Evolutionary conservation across 2,329 filamentous ascomycete species (phyloP).

Genomic region (Sporothrix protearum): DNA sequence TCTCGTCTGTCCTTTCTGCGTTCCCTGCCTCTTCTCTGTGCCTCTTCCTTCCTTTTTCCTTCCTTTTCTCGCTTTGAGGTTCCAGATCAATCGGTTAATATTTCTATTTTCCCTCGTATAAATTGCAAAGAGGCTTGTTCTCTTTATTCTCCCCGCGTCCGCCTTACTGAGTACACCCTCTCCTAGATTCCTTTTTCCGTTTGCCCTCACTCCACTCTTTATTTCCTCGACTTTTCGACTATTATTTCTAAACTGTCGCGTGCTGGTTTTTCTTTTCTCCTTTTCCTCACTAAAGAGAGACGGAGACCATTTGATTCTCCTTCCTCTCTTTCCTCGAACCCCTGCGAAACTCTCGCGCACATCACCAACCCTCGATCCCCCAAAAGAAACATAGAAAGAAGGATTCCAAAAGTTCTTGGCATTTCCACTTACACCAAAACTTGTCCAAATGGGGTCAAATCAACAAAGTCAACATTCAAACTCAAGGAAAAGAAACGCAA

Average conservation of each 20-base stretch:
- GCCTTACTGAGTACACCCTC: not conserved
- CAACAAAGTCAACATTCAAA: not conserved
- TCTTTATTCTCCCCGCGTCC: not conserved
- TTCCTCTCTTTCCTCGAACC: not conserved
- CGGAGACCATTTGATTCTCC: not conserved
- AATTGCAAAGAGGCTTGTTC: slow-evolving; percentile 16
- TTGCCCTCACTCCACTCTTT: not conserved
- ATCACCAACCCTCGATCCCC: not conserved
- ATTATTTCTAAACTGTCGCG: not conserved
- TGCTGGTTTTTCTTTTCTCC: slow-evolving; percentile 7
- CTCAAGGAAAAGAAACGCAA: not conserved
- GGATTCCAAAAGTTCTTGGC: slow-evolving; percentile 17
- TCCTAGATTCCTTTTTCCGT: not conserved
- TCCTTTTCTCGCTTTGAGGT: not conserved
- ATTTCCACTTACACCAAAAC: slow-evolving; percentile 18
- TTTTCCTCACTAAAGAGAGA: not conserved
- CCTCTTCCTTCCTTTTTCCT: not conserved
- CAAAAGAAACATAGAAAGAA: slow-evolving; percentile 1
- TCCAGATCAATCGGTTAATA: not conserved
- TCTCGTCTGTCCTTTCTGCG: not conserved
- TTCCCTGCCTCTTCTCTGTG: not conserved
- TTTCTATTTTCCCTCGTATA: slow-evolving; percentile 8
- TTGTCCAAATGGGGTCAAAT: slow-evolving; percentile 4
- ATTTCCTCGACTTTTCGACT: not conserved
- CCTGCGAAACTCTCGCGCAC: not conserved